Evolutionary conservation across 495 filamentous ascomycete genomes (phyloP).

Genomic region (Daldinia bambusicola): DNA sequence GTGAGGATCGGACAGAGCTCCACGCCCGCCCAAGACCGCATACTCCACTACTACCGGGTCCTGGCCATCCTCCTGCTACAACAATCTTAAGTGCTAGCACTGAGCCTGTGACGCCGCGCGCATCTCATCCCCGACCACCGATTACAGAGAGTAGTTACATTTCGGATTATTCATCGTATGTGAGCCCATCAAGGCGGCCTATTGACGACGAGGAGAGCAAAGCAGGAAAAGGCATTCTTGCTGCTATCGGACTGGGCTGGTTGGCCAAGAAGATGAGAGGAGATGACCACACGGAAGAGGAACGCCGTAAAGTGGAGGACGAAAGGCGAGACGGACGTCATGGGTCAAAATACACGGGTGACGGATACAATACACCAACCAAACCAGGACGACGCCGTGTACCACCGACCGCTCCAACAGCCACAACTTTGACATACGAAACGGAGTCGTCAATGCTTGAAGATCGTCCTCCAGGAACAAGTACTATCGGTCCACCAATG

Average conservation of each 20-base stretch:
- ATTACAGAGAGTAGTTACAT: slow-evolving; percentile 55
- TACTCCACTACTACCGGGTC: slow-evolving; percentile 54
- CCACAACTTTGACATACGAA: slow-evolving; percentile 51
- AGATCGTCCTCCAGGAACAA: slow-evolving; percentile 42
- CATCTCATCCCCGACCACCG: slow-evolving; percentile 52
- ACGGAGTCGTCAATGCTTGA: slow-evolving; percentile 60
- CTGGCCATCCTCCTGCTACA: slow-evolving; percentile 51
- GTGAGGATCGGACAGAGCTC: slow-evolving; percentile 58
- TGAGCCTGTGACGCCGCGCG: slow-evolving; percentile 55
- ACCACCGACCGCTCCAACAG: slow-evolving; percentile 47
- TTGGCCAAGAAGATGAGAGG: slow-evolving; percentile 72
- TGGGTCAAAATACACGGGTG: slow-evolving; percentile 63
- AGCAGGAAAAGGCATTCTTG: slow-evolving; percentile 69
- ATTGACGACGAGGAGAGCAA: slow-evolving; percentile 52
- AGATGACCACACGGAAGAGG: slow-evolving; percentile 71
- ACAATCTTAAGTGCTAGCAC: slow-evolving; percentile 54
- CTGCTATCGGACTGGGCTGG: slow-evolving; percentile 73
- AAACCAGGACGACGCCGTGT: slow-evolving; percentile 59
- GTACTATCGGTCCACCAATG: slow-evolving; percentile 50
- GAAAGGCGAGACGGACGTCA: slow-evolving; percentile 56
- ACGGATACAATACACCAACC: slow-evolving; percentile 68
- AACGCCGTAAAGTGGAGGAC: slow-evolving; percentile 66
- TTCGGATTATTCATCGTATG: slow-evolving; percentile 64
- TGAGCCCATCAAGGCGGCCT: slow-evolving; percentile 57
- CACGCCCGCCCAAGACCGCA: slow-evolving; percentile 46